Conservation (phyloP, 2,329 filamentous ascomycete species). For the Cylindrodendrum hubeiense region DNA sequence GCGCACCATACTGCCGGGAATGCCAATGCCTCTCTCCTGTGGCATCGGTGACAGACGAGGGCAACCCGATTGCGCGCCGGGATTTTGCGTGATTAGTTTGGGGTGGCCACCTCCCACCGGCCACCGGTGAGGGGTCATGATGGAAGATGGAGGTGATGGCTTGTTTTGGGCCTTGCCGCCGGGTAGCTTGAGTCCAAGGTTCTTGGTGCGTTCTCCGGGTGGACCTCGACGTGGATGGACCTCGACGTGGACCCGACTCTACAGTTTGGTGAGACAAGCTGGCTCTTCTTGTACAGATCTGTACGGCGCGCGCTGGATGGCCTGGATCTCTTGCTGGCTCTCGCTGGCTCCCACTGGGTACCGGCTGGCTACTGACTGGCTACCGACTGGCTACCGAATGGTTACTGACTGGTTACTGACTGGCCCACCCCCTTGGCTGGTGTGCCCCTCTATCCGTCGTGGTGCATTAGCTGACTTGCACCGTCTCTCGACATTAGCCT, state of each 20-base stretch:
- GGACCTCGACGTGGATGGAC: constrained; percentile 19
- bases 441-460: constrained; percentile 23
- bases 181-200: constrained; percentile 13
- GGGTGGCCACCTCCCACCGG: neutral
- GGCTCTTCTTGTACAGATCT: too few relatives aligned
- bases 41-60: neutral
- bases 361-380: neutral
- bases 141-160: neutral
- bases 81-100: neutral
- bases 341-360: neutral
- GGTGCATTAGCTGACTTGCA: constrained; percentile 33
- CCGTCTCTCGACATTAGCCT: constrained; percentile 26
- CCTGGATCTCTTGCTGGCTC: neutral
- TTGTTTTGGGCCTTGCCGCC: constrained; percentile 2
- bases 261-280: constrained; percentile 23
- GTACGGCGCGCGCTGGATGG: neutral
- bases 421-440: neutral
- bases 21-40: neutral
- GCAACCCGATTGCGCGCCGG: neutral
- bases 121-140: neutral
- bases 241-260: constrained; percentile 11
- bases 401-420: neutral
- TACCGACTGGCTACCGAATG: neutral
- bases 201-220: constrained; percentile 15
- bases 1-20: constrained; percentile 30